These are phyloP conservation scores for Onygena corvina DNA, from an alignment of 2,329 filamentous ascomycete species.

Conservation along the genomic window DNA sequence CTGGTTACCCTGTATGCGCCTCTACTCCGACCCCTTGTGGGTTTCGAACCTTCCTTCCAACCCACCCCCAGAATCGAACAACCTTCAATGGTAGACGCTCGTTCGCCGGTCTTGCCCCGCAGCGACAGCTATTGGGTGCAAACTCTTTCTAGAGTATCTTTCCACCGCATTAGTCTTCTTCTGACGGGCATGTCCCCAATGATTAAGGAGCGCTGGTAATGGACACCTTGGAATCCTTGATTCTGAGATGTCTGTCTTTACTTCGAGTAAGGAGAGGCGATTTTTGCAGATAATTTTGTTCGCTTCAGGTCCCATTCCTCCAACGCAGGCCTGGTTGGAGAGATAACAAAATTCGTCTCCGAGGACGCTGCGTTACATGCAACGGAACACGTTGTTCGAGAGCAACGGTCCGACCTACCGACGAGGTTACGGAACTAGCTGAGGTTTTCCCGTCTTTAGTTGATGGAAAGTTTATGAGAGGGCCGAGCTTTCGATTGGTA, in stretches of 20 bases:
- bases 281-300: conserved; percentile 97
- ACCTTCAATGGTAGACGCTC: conserved; percentile 21
- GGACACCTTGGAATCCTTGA: conserved; percentile 20
- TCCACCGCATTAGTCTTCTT: conserved; percentile 58
- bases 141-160: conserved; percentile 36
- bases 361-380: conserved; percentile 73
- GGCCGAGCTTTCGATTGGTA: not conserved
- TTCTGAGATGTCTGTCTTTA: conserved; percentile 24
- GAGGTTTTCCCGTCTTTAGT: not conserved
- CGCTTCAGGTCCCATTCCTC: conserved; percentile 49
- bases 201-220: conserved; percentile 44
- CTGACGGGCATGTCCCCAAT: conserved; percentile 40
- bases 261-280: conserved; percentile 46
- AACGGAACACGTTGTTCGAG: conserved; percentile 41
- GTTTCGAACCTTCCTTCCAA: conserved; percentile 30
- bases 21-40: conserved; percentile 29
- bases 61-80: conserved; percentile 19
- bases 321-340: conserved; percentile 36
- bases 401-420: not conserved
- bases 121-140: conserved; percentile 40
- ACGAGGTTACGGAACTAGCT: not conserved
- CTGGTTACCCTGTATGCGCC: conserved; percentile 38
- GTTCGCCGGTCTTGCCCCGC: conserved; percentile 41
- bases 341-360: conserved; percentile 89
- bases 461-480: not conserved